Percentiles rank a stretch among this genome's conserved stretches.
Conservation (phyloP, 768 basidiomycete genomes). For the Glaciozyma martinii region DNA sequence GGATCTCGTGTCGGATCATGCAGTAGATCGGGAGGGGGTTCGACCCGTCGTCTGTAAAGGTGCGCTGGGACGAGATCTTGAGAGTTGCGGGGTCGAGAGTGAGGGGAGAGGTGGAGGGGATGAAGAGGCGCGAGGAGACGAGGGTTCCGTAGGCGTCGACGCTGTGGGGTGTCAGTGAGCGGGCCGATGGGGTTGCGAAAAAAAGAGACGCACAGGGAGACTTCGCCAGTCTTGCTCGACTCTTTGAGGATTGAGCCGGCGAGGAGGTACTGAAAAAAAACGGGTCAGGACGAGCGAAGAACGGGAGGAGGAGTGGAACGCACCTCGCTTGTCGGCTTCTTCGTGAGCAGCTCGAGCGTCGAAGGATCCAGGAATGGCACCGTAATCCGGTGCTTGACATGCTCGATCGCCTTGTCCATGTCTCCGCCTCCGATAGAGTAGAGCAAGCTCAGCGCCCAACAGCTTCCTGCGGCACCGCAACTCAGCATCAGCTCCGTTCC, state of each 20-base stretch:
- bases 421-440: conserved; percentile 34
- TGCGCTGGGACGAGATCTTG: conserved; percentile 33
- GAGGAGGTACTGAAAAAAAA: conserved; percentile 28
- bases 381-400: conserved; percentile 34
- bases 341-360: conserved; percentile 35
- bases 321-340: conserved; percentile 33
- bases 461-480: background rate
- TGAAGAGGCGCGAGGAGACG: conserved; percentile 36
- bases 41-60: conserved; percentile 29
- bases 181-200: background rate
- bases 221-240: conserved; percentile 27
- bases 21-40: conserved; percentile 39
- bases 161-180: background rate
- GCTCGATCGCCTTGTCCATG: conserved; percentile 25
- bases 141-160: conserved; percentile 35
- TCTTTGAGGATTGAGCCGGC: conserved; percentile 36
- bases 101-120: conserved; percentile 24
- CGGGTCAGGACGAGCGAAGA: too few relatives aligned
- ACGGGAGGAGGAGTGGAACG: background rate
- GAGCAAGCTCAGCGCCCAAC: background rate
- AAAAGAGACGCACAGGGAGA: conserved; percentile 32
- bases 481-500: too few relatives aligned
- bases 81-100: conserved; percentile 32
- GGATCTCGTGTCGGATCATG: conserved; percentile 35
- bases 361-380: conserved; percentile 36